Evolutionary conservation across 305 asterid species (phyloP), one percentile per base, ranked within the genome.

Genomic region (Euphrasia arctica): DNA sequence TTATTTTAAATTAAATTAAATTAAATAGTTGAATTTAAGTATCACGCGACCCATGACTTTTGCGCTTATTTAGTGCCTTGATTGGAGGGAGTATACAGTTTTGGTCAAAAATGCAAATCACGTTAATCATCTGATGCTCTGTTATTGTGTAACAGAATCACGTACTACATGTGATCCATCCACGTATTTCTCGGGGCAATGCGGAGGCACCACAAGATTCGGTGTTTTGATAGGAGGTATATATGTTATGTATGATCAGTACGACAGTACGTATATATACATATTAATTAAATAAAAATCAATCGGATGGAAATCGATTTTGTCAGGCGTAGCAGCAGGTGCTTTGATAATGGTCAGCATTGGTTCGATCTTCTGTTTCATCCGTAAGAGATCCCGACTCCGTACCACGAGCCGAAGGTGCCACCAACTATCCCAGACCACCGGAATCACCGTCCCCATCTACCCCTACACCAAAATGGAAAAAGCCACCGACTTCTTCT

Each of bases 201-300:
- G 96, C 78, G 94, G 94, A 72, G 89, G 88, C 66, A 85, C 85
- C 63, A 80, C 94, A 29, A 74, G 94, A 76, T 76, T 88, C 32
- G 91, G 72, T 4, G 88, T 73, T 27, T 68, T 85, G 27, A 68
- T 80, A 3, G 94, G 94, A 82, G 96, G 96, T 88, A 81, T 1
- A 32, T 29, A 12, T 3, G 5, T 2, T 4, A 54, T 4, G 22
- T 18, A 18, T n/a, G n/a, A n/a, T n/a, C n/a, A n/a, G n/a, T n/a
- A n/a, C n/a, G n/a, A n/a, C n/a, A n/a, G n/a, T n/a, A n/a, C n/a
- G n/a, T n/a, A n/a, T n/a, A n/a, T n/a, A n/a, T n/a, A 18, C 22
- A 18, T 18, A 31, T 2, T 1, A 34, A 4, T 34, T 8, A 8
- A 34, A 34, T 0, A 34, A 34, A 34, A 34, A 34, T 34, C 41